Conservation (phyloP, 371 early-diverging fungal genomes). For the Haplosporangium sp. region DNA sequence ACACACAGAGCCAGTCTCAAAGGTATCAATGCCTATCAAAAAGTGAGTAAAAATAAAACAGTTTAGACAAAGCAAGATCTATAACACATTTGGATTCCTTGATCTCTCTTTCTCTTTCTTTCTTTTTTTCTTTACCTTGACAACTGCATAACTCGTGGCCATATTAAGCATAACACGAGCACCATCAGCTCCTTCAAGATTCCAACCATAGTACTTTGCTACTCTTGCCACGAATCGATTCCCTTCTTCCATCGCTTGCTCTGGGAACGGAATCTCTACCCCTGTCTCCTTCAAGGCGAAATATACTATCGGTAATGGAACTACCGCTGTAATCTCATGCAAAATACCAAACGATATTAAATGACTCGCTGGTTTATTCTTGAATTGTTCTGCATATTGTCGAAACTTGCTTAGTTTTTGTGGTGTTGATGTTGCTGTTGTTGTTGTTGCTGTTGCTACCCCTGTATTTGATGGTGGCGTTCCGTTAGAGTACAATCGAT, state of each 20-base stretch:
- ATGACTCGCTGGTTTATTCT: conserved; percentile 82
- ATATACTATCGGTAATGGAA: conserved; percentile 84
- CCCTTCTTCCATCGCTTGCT: conserved; percentile 74
- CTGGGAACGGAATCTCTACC: conserved; percentile 73
- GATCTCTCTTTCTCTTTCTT: neutral
- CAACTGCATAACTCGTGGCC: conserved; percentile 85
- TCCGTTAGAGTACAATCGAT: neutral
- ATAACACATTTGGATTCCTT: no score
- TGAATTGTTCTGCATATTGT: conserved; percentile 73
- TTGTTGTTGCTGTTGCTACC: neutral
- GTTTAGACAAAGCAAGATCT: neutral
- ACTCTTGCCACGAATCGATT: conserved; percentile 71
- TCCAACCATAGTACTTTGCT: conserved; percentile 68
- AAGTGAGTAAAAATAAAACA: neutral
- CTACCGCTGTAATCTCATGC: conserved; percentile 91
- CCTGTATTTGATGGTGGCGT: neutral
- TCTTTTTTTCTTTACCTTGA: conserved; percentile 67
- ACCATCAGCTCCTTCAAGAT: conserved; percentile 58
- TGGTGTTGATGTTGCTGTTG: neutral
- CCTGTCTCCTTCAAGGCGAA: conserved; percentile 68
- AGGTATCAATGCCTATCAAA: conserved; percentile 34
- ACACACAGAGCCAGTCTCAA: conserved; percentile 40
- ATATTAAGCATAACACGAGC: conserved; percentile 77
- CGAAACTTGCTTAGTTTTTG: conserved; percentile 39
- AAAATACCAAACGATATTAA: conserved; percentile 84